These are phyloP conservation scores for Phytophthora sansomeana DNA, from an alignment of 352 stramenopile species.

Conservation along the genomic window DNA sequence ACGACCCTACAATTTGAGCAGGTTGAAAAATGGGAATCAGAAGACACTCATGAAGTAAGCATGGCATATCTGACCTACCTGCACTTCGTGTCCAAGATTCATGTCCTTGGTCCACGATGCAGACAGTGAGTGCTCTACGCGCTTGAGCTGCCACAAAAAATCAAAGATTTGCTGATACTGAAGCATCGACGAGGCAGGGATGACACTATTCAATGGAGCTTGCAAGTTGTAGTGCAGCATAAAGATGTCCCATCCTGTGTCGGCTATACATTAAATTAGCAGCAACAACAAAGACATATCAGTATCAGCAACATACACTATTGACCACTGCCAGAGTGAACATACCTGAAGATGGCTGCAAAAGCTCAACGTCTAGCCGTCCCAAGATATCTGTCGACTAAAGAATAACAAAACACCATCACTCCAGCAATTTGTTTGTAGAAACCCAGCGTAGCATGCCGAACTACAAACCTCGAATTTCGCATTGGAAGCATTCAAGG, in stretches of 20 bases:
- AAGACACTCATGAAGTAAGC: not conserved
- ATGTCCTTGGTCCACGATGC: slow-evolving; percentile 97
- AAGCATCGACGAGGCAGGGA: slow-evolving; percentile 85
- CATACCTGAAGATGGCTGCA: slow-evolving; percentile 76
- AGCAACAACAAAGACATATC: not conserved
- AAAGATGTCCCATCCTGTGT: slow-evolving; percentile 96
- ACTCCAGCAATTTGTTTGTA: not conserved
- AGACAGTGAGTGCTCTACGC: slow-evolving; percentile 93
- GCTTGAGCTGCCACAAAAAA: slow-evolving; percentile 92
- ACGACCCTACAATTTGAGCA: slow-evolving; percentile 49
- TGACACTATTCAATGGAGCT: slow-evolving; percentile 89
- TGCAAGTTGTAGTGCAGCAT: slow-evolving; percentile 91
- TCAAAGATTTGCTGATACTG: slow-evolving; percentile 92
- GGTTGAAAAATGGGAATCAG: slow-evolving; percentile 13
- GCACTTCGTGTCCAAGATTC: slow-evolving; percentile 94
- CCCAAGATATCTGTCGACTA: slow-evolving; percentile 92
- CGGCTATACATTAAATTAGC: slow-evolving; percentile 43
- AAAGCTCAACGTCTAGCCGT: slow-evolving; percentile 92
- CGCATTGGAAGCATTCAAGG: slow-evolving; percentile 96
- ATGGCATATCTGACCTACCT: slow-evolving; percentile 74
- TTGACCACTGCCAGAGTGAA: not conserved
- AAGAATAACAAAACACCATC: slow-evolving; percentile 3
- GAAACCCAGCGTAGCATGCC: not conserved
- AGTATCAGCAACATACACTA: not conserved
- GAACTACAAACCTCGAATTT: slow-evolving; percentile 87